Base-by-base conservation (phyloP, 345 rosid species). In the Geranium brycei region DNA sequence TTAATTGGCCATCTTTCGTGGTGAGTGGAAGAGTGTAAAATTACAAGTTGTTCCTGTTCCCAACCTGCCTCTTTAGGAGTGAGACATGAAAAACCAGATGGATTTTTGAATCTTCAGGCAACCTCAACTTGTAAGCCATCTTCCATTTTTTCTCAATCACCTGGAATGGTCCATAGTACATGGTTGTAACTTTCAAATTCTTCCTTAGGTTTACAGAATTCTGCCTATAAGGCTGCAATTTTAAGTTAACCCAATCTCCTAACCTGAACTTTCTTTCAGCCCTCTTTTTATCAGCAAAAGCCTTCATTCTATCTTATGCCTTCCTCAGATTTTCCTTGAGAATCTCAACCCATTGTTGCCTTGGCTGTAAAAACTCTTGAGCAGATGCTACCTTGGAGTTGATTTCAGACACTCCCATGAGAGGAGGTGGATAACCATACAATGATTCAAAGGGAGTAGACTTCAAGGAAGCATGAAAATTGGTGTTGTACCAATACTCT, bases 1-100 rank as follows among this genome's bases (percentile, higher is more conserved):
- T 32, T 6, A 2, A 32, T 32, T 32, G 38, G 3, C 38, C 38
- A 2, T 32, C 38, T 2, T 32, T 6, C 3, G 3, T 32, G 38
- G 6, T 6, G 6, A 2, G 3, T 32, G 38, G 38, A 32, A 32
- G 38, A n/a, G n/a, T n/a, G n/a, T 3, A 3, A 2, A 6, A 2
- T 32, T 32, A 32, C 3, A 6, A 2, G 38, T 32, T 32, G 38
- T 32, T 32, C 38, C 6, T 32, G 4, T 17, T 3, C 17, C 64
- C 64, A 13, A 62, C 3, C 1, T 62, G 51, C 15, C 32, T 62
- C 15, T 62, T 62, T 0, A 62, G 30, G 4, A 62, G 15, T 14
- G 64, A 38, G 6, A 62, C 64, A 62, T 62, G 55, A 17, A 62
- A 62, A 0, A 62, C 1, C 7, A 23, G 30, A 4, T 62, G 64